A percentile compares a stretch with the other conserved stretches of the same genome.
Conservation (phyloP, 805 yeast genomes). For the Pichia insulana region DNA sequence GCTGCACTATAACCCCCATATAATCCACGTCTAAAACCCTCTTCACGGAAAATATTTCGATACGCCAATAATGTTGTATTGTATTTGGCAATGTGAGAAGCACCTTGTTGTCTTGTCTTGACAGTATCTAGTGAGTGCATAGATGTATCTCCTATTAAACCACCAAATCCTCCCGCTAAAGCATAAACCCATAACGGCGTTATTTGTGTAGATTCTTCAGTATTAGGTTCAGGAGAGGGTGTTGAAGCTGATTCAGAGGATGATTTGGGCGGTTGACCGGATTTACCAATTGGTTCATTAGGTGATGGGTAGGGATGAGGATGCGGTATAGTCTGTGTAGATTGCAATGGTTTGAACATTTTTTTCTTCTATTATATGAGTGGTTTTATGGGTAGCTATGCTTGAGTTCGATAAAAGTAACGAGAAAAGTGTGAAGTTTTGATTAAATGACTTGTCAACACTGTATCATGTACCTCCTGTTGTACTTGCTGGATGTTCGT, state of each 20-base stretch:
- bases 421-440: too few species aligned
- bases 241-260: too few species aligned
- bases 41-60: slow-evolving; percentile 64
- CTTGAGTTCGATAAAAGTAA: too few species aligned
- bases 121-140: slow-evolving; percentile 98
- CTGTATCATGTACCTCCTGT: too few species aligned
- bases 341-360: background rate
- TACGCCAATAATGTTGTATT: slow-evolving; percentile 70
- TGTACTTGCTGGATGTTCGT: too few species aligned
- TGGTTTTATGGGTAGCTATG: too few species aligned
- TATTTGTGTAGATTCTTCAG: background rate
- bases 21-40: slow-evolving; percentile 76
- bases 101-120: slow-evolving; percentile 96
- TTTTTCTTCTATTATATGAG: too few species aligned
- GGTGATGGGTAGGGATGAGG: slow-evolving; percentile 3
- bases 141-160: slow-evolving; percentile 80
- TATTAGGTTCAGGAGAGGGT: background rate
- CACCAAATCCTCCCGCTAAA: slow-evolving; percentile 93
- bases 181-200: slow-evolving; percentile 52
- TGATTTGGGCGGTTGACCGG: background rate
- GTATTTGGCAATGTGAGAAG: slow-evolving; percentile 60
- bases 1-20: slow-evolving; percentile 94
- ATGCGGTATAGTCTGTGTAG: slow-evolving; percentile 8
- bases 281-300: background rate
- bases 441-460: too few species aligned